Conservation (phyloP, 1,284 basidiomycete genomes). For the Microstroma glucosiphilum region DNA sequence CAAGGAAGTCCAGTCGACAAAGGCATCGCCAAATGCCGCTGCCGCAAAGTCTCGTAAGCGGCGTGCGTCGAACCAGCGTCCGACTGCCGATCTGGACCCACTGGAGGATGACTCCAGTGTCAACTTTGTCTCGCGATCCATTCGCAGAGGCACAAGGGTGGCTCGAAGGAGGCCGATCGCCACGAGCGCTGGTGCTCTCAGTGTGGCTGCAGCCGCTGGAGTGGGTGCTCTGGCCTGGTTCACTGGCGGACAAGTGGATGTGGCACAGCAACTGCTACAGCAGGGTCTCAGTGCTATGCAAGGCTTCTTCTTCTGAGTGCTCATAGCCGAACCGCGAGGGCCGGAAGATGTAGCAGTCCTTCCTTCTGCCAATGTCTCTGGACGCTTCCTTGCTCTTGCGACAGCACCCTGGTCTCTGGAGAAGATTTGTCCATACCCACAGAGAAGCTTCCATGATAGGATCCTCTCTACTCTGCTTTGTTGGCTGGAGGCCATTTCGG, state of each 20-base stretch:
- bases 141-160: constrained; percentile 24
- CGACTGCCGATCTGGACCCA: constrained; percentile 21
- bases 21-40: constrained; percentile 12
- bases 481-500: too few relatives aligned
- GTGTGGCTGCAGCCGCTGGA: constrained; percentile 41
- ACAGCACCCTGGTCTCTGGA: too few relatives aligned
- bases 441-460: too few relatives aligned
- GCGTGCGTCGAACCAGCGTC: constrained; percentile 36
- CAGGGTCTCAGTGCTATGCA: constrained; percentile 10
- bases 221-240: constrained; percentile 43
- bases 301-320: constrained; percentile 7
- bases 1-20: constrained; percentile 27
- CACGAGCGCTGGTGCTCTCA: constrained; percentile 36
- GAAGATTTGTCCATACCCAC: too few relatives aligned
- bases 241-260: constrained; percentile 27
- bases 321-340: too few relatives aligned
- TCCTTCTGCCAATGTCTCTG: too few relatives aligned
- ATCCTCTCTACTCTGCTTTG: too few relatives aligned
- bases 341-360: too few relatives aligned
- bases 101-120: constrained; percentile 26
- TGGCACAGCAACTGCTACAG: constrained; percentile 12
- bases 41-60: constrained; percentile 28
- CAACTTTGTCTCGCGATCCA: constrained; percentile 14
- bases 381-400: too few relatives aligned
- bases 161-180: constrained; percentile 35